A percentile compares a stretch with the other conserved stretches of the same genome.
Conservation (phyloP, 129 eudicot species). For the Glebionis coronaria region DNA sequence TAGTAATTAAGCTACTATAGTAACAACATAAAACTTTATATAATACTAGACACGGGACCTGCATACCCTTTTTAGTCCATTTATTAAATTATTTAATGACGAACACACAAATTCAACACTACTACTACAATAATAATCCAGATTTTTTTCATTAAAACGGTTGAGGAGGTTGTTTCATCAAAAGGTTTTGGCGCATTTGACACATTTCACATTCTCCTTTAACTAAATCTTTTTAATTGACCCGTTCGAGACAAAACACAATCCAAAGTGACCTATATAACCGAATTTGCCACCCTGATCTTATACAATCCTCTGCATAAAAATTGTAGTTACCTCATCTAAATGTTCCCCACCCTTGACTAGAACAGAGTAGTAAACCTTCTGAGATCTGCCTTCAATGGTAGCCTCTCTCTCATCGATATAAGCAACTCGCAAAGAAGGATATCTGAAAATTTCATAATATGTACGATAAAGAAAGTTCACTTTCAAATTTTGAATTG, state of each 20-base stretch:
- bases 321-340: conserved; percentile 63
- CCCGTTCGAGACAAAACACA: not conserved
- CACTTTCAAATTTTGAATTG: not conserved
- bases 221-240: not conserved
- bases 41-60: not conserved
- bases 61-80: not conserved
- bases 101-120: not conserved
- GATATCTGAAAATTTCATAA: conserved; percentile 52
- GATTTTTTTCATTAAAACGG: not conserved
- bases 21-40: conserved; percentile 4
- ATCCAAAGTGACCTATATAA: not conserved
- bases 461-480: conserved; percentile 19
- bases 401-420: conserved; percentile 89
- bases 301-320: not conserved
- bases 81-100: not conserved
- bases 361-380: conserved; percentile 88
- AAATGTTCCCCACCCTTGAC: conserved; percentile 95
- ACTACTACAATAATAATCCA: not conserved
- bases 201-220: not conserved
- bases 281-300: not conserved
- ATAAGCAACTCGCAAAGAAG: conserved; percentile 92
- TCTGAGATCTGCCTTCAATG: conserved; percentile 54
- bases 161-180: not conserved
- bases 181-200: not conserved
- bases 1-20: conserved; percentile 15